Conservation (phyloP, 2,329 filamentous ascomycete genomes). For the Magnaporthiopsis poae region DNA sequence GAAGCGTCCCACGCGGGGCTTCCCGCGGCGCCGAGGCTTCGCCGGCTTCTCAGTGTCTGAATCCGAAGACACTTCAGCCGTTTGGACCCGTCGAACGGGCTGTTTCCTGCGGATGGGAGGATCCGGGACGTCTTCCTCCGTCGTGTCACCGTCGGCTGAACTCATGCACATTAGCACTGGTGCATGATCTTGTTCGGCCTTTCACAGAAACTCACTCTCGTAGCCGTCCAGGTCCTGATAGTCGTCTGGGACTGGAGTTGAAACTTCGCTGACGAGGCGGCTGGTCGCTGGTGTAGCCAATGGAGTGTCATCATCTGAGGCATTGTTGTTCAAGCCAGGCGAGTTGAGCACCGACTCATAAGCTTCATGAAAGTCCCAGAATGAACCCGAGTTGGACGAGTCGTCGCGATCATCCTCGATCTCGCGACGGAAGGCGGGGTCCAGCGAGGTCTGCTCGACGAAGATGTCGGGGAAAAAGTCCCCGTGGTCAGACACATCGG, state of each 20-base stretch:
- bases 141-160: conserved; percentile 51
- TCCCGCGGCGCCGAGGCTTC: conserved; percentile 28
- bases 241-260: conserved; percentile 21
- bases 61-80: conserved; percentile 33
- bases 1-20: conserved; percentile 46
- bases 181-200: conserved; percentile 10
- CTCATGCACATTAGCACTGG: conserved; percentile 27
- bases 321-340: not conserved
- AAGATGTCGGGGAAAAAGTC: conserved; percentile 71
- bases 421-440: conserved; percentile 61
- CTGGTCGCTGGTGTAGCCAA: conserved; percentile 30
- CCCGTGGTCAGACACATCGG: conserved; percentile 49
- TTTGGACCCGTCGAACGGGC: conserved; percentile 25
- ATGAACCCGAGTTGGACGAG: conserved; percentile 47
- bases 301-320: conserved; percentile 35
- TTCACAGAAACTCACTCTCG: conserved; percentile 41
- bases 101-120: conserved; percentile 39
- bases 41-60: conserved; percentile 40
- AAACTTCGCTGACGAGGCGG: conserved; percentile 23
- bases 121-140: conserved; percentile 48
- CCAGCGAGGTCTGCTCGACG: conserved; percentile 62
- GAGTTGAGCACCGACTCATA: conserved; percentile 23
- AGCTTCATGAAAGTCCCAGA: conserved; percentile 52
- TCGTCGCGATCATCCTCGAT: conserved; percentile 59
- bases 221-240: conserved; percentile 44